phyloP scores from a whole-genome alignment of 1,139 yeast species.

The Hansenula lynferdii region DNA sequence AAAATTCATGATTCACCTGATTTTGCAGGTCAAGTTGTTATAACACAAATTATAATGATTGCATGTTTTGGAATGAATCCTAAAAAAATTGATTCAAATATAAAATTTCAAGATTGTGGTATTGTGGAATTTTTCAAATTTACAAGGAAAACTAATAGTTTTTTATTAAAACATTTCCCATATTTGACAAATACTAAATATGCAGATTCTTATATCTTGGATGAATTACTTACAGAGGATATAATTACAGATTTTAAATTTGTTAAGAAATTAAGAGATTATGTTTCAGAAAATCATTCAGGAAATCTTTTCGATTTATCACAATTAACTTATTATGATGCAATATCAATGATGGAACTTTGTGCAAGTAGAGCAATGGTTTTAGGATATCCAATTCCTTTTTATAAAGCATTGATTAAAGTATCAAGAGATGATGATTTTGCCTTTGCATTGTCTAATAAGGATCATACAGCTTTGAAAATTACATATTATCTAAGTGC shows the following conservation, averaged over 20 bases:
- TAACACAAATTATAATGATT: not conserved
- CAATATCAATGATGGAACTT: not conserved
- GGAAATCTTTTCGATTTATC: not conserved
- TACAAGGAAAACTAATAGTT: too few relatives aligned
- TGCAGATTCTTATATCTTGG: not conserved
- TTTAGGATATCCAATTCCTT: not conserved
- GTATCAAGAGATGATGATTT: not conserved
- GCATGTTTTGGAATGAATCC: not conserved
- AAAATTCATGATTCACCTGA: not conserved
- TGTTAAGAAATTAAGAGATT: not conserved
- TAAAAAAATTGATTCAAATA: not conserved
- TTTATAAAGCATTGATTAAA: not conserved
- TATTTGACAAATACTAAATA: not conserved
- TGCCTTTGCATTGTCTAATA: not conserved
- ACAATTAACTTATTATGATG: not conserved
- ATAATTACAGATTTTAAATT: not conserved
- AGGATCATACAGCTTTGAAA: constrained; percentile 1
- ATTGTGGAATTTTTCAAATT: not conserved
- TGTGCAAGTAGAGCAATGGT: not conserved
- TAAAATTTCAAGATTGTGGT: not conserved
- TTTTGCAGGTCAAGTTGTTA: not conserved
- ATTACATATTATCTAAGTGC: not conserved
- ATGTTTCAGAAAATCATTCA: not conserved
- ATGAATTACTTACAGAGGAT: not conserved
- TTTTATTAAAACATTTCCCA: too few relatives aligned